Evolutionary conservation across 192 early-diverging fungal genomes (phyloP).

Genomic region (Linnemannia exigua): DNA sequence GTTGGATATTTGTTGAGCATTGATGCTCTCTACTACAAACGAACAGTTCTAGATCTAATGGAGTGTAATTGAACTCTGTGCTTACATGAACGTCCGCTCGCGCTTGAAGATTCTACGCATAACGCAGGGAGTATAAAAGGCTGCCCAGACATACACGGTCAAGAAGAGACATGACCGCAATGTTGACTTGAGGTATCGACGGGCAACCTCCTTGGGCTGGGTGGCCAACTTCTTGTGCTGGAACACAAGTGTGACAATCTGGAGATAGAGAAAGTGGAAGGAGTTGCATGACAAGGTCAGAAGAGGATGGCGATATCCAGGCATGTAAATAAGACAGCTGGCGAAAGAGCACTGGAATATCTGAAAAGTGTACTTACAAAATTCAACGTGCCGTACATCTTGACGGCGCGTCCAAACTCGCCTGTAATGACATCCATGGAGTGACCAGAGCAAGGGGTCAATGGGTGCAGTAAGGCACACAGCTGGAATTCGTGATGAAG

Average conservation of each 20-base stretch:
- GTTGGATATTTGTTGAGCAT: too few species aligned
- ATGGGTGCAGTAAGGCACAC: constrained; percentile 75
- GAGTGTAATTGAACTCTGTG: constrained; percentile 3
- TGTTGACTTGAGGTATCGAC: constrained; percentile 66
- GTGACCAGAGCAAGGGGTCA: constrained; percentile 63
- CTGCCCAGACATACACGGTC: constrained; percentile 62
- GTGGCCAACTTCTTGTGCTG: constrained; percentile 43
- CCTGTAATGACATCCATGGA: constrained; percentile 56
- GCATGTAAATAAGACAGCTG: too few species aligned
- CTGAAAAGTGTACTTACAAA: too few species aligned
- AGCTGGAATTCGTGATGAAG: constrained; percentile 67
- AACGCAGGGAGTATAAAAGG: constrained; percentile 67
- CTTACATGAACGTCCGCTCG: constrained; percentile 66
- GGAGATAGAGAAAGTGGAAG: neutral
- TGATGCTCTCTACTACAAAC: too few species aligned
- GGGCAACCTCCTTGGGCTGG: constrained; percentile 46
- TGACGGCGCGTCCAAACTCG: constrained; percentile 69
- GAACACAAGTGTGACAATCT: constrained; percentile 64
- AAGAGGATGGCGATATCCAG: too few species aligned
- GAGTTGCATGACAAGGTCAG: too few species aligned
- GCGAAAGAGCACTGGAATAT: too few species aligned
- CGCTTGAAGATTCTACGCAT: constrained; percentile 61
- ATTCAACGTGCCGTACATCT: constrained; percentile 77
- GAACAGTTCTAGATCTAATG: too few species aligned
- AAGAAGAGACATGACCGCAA: constrained; percentile 73